Evolutionary conservation across 306 rosid genomes (phyloP), one percentile per base, ranked within the genome.

Genomic region (Castanea crenata): DNA sequence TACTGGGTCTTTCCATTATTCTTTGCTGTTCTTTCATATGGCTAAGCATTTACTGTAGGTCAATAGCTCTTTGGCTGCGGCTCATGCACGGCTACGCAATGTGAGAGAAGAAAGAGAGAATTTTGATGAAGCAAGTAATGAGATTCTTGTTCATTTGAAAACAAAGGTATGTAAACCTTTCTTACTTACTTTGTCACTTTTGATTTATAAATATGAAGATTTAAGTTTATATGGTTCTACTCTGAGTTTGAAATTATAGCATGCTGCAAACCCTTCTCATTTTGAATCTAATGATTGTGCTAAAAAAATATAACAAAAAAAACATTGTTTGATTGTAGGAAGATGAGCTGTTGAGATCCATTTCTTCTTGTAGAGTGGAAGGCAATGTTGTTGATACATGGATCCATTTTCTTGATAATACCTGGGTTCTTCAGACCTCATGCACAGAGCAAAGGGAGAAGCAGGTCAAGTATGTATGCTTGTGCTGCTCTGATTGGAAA

Each of bases 91-190:
- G 79, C 90, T 91, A 82, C 91, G 78, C 83, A 91, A 92, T 83
- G 91, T 89, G 82, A 92, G 76, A 82, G 98, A 94, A 88, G 98
- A 92, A 90, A 89, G 87, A 80, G 97, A 92, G 15, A 96, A 94
- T 29, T 92, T 94, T 81, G 97, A 91, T 69, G 94, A 91, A 32
- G 94, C 98, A 70, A 92, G 94, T 79, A 89, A 86, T 87, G 88
- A 91, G 73, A 87, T 94, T 81, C 76, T 92, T 68, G 82, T 54
- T 35, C 97, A 89, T 80, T 85, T 94, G 76, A 91, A 87, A 83
- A 73, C 82, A 41, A 94, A 91, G 97, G 98, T 92, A 89, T 31
- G 56, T 29, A 62, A 73, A 75, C 57, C 73, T 72, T 77, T 79
- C 67, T 62, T 80, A 35, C 63, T 67, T 51, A 19, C 44, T 71